Conservation (phyloP, 805 yeast species). For the Trichomonascus vanleenenianus region DNA sequence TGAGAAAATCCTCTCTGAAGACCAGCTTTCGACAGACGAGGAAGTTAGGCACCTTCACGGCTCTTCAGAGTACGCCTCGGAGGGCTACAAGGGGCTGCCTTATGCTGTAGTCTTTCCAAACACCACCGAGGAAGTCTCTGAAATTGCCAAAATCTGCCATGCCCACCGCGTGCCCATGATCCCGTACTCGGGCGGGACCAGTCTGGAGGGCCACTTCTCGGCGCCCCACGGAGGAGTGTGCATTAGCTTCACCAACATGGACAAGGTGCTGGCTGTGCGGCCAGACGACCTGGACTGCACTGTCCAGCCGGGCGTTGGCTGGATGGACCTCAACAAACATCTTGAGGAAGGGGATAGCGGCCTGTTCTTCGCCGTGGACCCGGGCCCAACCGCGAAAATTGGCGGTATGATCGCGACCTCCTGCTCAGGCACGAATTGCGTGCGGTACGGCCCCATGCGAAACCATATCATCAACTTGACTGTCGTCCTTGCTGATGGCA, state of each 20-base stretch:
- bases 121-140: slow-evolving; percentile 58
- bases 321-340: slow-evolving; percentile 60
- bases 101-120: slow-evolving; percentile 52
- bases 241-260: slow-evolving; percentile 54
- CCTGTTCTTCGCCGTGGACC: slow-evolving; percentile 66
- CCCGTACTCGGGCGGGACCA: slow-evolving; percentile 74
- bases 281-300: slow-evolving; percentile 60
- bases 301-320: slow-evolving; percentile 73
- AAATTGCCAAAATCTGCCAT: slow-evolving; percentile 54
- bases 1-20: slow-evolving; percentile 39
- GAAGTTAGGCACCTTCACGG: slow-evolving; percentile 24
- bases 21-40: slow-evolving; percentile 35
- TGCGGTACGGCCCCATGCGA: slow-evolving; percentile 72
- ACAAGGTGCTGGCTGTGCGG: slow-evolving; percentile 47
- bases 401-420: slow-evolving; percentile 75
- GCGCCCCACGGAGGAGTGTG: slow-evolving; percentile 60
- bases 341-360: slow-evolving; percentile 36
- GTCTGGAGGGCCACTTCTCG: slow-evolving; percentile 74
- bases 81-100: slow-evolving; percentile 34
- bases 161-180: slow-evolving; percentile 58
- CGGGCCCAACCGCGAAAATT: slow-evolving; percentile 74
- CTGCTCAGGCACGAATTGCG: slow-evolving; percentile 76
- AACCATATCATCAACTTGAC: slow-evolving; percentile 63
- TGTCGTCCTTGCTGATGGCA: slow-evolving; percentile 75
- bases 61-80: slow-evolving; percentile 25